phyloP scores from a whole-genome alignment of 257 asterid species.

The Nyctanthes arbortristis region DNA sequence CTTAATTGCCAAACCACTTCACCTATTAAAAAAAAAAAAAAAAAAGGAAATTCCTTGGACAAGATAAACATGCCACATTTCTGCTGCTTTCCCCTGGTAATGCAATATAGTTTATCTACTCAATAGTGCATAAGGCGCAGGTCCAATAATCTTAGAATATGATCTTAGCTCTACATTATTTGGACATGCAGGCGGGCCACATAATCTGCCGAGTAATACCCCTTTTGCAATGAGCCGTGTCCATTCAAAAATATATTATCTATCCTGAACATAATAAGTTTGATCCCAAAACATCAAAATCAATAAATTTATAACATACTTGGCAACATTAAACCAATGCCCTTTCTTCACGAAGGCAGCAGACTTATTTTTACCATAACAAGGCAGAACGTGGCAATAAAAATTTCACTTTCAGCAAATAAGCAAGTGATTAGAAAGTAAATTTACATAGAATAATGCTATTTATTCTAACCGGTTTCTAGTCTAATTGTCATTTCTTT shows the following conservation, averaged over 20 bases:
- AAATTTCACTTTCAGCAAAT: constrained; percentile 14
- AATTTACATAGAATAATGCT: no score
- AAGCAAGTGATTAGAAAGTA: constrained; percentile 2
- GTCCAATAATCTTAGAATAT: not conserved
- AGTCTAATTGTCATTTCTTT: no score
- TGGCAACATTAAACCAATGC: constrained; percentile 5
- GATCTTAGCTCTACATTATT: not conserved
- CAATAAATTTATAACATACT: no score
- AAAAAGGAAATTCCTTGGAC: not conserved
- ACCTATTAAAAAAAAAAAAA: no score
- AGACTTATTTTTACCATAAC: not conserved
- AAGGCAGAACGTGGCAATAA: not conserved
- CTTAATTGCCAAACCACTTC: constrained; percentile 9
- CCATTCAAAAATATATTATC: not conserved
- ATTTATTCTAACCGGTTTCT: no score
- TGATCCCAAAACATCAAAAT: not conserved
- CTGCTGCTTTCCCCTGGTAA: not conserved
- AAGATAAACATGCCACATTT: not conserved
- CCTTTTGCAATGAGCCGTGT: not conserved
- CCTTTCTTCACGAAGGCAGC: not conserved
- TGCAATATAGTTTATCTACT: not conserved
- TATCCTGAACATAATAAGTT: not conserved
- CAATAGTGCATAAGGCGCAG: constrained; percentile 4
- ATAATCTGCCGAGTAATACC: not conserved
- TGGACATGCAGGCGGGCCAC: not conserved